Evolutionary conservation across 495 filamentous ascomycete species (phyloP).

Genomic region (Sordaria brevicollis): DNA sequence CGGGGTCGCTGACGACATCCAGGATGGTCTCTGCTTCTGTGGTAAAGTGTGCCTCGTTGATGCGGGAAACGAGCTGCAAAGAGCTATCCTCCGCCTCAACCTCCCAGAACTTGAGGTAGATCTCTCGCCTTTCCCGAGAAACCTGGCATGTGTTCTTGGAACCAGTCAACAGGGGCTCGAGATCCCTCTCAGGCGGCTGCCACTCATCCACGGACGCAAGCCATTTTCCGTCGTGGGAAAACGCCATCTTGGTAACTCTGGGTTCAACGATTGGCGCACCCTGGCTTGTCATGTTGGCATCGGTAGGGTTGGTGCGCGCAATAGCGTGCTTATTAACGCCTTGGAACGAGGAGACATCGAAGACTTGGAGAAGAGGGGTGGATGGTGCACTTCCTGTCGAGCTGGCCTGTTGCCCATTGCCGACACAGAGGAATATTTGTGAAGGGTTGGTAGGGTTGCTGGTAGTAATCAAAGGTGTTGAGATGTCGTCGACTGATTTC

Average conservation of each 20-base stretch:
- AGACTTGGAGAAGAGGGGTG: slow-evolving; percentile 56
- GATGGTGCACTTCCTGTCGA: slow-evolving; percentile 27
- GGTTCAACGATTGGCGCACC: slow-evolving; percentile 60
- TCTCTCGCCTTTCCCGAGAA: slow-evolving; percentile 49
- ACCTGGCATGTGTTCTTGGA: slow-evolving; percentile 24
- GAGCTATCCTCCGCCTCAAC: slow-evolving; percentile 50
- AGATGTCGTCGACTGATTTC: slow-evolving; percentile 21
- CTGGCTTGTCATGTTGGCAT: slow-evolving; percentile 60
- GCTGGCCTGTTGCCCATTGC: slow-evolving; percentile 35
- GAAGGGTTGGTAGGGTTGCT: slow-evolving; percentile 29
- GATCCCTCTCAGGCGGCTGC: slow-evolving; percentile 58
- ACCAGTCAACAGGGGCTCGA: slow-evolving; percentile 35
- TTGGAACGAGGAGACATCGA: slow-evolving; percentile 61
- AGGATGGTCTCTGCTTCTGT: slow-evolving; percentile 48
- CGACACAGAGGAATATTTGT: slow-evolving; percentile 35
- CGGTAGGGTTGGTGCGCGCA: slow-evolving; percentile 77
- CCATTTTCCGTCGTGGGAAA: slow-evolving; percentile 77
- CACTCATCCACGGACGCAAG: slow-evolving; percentile 87
- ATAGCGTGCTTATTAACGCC: slow-evolving; percentile 78
- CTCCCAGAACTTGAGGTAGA: slow-evolving; percentile 85
- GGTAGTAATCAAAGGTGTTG: slow-evolving; percentile 21
- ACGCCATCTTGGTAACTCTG: slow-evolving; percentile 57
- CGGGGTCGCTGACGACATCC: slow-evolving; percentile 58
- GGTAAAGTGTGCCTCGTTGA: slow-evolving; percentile 70
- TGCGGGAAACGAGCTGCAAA: slow-evolving; percentile 68